Evolutionary conservation across 2,329 filamentous ascomycete species (phyloP).

Genomic region (Arthroderma uncinatum): DNA sequence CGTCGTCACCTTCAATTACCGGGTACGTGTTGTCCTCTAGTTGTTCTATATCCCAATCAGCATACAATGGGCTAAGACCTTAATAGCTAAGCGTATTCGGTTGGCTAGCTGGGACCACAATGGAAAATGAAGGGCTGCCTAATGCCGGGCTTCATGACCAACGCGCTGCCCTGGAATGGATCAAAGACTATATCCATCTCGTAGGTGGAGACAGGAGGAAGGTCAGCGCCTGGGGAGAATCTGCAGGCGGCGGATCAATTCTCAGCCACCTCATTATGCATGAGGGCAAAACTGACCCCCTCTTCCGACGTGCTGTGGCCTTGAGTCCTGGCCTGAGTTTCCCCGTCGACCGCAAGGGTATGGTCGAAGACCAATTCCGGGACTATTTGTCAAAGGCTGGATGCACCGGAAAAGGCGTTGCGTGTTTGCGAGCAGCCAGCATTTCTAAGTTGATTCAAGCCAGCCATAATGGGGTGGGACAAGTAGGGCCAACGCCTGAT

Average conservation of each 20-base stretch:
- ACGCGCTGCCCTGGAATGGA: slow-evolving; percentile 30
- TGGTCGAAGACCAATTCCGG: background rate
- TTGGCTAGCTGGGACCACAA: background rate
- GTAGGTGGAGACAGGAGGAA: slow-evolving; percentile 34
- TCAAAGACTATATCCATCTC: slow-evolving; percentile 30
- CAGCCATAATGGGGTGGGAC: background rate
- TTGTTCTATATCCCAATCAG: slow-evolving; percentile 41
- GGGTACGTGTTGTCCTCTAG: slow-evolving; percentile 21
- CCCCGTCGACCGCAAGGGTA: slow-evolving; percentile 17
- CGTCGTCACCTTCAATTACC: background rate
- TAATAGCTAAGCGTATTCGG: slow-evolving; percentile 36
- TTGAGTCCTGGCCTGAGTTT: slow-evolving; percentile 24
- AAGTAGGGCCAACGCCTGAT: background rate
- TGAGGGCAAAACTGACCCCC: slow-evolving; percentile 34
- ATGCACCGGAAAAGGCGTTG: background rate
- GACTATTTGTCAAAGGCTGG: background rate
- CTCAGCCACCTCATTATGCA: slow-evolving; percentile 35
- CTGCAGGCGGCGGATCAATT: slow-evolving; percentile 31
- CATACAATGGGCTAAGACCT: slow-evolving; percentile 30
- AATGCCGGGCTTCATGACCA: slow-evolving; percentile 38
- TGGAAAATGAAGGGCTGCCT: background rate
- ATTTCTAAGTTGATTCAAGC: background rate
- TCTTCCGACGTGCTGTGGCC: slow-evolving; percentile 32
- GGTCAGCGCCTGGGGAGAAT: slow-evolving; percentile 39
- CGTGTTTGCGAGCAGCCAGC: background rate